Conservation (phyloP, 2,329 filamentous ascomycete species). For the Kalmusia sp. region DNA sequence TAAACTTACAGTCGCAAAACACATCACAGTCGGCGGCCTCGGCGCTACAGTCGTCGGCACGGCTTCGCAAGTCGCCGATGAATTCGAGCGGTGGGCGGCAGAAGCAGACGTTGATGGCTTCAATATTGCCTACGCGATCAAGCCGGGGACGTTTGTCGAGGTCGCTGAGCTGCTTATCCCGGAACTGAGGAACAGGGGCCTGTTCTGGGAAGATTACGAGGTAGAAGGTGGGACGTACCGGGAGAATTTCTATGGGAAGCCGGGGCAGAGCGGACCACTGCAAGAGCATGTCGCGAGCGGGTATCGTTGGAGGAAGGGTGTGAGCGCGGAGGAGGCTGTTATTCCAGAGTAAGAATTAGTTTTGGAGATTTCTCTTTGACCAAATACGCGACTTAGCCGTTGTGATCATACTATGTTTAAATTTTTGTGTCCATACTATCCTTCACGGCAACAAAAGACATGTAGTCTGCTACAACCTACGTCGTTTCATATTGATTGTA, state of each 20-base stretch:
- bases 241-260: slow-evolving; percentile 62
- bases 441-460: too few relatives aligned
- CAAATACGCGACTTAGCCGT: too few relatives aligned
- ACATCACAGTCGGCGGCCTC: slow-evolving; percentile 70
- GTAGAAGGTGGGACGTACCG: slow-evolving; percentile 64
- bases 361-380: too few relatives aligned
- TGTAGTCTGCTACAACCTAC: too few relatives aligned
- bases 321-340: slow-evolving; percentile 8
- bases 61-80: slow-evolving; percentile 67
- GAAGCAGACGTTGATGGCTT: slow-evolving; percentile 76
- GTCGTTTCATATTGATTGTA: too few relatives aligned
- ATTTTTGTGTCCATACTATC: too few relatives aligned
- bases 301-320: slow-evolving; percentile 42
- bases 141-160: slow-evolving; percentile 70
- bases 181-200: slow-evolving; percentile 65
- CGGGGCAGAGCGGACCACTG: slow-evolving; percentile 56
- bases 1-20: slow-evolving; percentile 69
- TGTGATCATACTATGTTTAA: too few relatives aligned
- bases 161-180: slow-evolving; percentile 65
- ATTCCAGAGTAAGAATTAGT: background rate
- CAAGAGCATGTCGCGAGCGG: slow-evolving; percentile 57
- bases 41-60: slow-evolving; percentile 69
- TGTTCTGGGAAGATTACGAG: slow-evolving; percentile 60
- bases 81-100: slow-evolving; percentile 68
- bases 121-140: slow-evolving; percentile 71